phyloP scores from a whole-genome alignment of 106 monocot species.

The Phalaenopsis aphrodite region DNA sequence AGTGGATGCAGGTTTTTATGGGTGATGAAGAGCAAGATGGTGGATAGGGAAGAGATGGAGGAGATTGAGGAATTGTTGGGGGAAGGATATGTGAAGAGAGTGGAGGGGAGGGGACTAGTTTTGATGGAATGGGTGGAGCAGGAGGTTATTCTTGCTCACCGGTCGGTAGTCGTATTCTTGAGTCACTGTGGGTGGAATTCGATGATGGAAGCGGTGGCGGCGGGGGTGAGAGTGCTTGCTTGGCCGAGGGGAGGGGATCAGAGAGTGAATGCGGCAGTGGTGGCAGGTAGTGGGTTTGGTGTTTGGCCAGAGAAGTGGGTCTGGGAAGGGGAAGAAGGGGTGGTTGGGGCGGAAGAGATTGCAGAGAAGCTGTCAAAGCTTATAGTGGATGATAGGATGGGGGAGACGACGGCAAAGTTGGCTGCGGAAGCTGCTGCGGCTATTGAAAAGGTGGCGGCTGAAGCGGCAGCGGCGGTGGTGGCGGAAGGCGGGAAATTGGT shows the following conservation, averaged over 20 bases:
- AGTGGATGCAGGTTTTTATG: conserved; percentile 57
- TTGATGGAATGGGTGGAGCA: conserved; percentile 55
- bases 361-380: conserved; percentile 22
- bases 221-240: conserved; percentile 38
- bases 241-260: conserved; percentile 58
- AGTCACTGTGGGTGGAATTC: conserved; percentile 82
- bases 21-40: conserved; percentile 41
- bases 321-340: conserved; percentile 38
- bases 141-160: conserved; percentile 32
- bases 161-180: conserved; percentile 46
- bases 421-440: conserved; percentile 15
- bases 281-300: conserved; percentile 33
- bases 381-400: conserved; percentile 22
- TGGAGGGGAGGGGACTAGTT: conserved; percentile 45
- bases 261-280: conserved; percentile 39
- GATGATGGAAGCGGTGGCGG: conserved; percentile 37
- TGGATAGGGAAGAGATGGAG: conserved; percentile 44
- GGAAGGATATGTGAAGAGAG: conserved; percentile 34
- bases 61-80: conserved; percentile 26
- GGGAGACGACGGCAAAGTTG: conserved; percentile 6
- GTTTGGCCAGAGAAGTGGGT: conserved; percentile 49
- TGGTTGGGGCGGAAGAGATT: conserved; percentile 38
- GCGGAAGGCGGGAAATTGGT: conserved; percentile 24
- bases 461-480: conserved; percentile 9
- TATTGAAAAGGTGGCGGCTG: too few relatives aligned